Percentiles rank a stretch among this genome's conserved stretches.
phyloP scores from a whole-genome alignment of 192 early-diverging fungal species.

The Powellomyces hirtus region DNA sequence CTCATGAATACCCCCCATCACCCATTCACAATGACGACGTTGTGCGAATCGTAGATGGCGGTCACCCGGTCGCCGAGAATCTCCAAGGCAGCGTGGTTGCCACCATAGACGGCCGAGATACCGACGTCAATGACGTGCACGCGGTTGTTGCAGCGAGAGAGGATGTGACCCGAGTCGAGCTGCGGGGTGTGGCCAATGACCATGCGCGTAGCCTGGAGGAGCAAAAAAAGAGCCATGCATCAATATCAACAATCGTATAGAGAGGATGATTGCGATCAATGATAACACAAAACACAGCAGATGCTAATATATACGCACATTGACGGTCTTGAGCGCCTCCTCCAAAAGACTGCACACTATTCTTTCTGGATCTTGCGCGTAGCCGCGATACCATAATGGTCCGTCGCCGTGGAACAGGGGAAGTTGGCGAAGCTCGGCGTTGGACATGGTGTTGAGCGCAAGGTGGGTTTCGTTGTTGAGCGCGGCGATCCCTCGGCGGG shows the following conservation, averaged over 20 bases:
- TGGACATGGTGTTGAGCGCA: constrained; percentile 15
- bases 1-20: no score
- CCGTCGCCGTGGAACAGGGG: constrained; percentile 43
- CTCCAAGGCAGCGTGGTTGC: constrained; percentile 67
- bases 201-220: constrained; percentile 59
- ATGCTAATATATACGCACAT: no score
- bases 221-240: not conserved
- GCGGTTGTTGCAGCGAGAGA: constrained; percentile 58
- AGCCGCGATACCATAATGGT: constrained; percentile 60
- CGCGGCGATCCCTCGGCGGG: constrained; percentile 43
- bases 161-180: constrained; percentile 45
- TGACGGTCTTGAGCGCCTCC: constrained; percentile 43
- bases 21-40: no score
- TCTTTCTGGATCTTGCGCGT: constrained; percentile 50
- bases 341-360: constrained; percentile 46
- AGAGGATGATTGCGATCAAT: not conserved
- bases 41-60: no score
- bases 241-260: not conserved
- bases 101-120: constrained; percentile 66
- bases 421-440: constrained; percentile 13
- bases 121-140: constrained; percentile 73
- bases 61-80: constrained; percentile 61
- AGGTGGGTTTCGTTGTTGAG: constrained; percentile 46
- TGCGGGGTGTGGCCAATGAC: constrained; percentile 72
- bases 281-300: not conserved